Evolutionary conservation across 352 stramenopile genomes (phyloP).

Genomic region (Globisporangium cederbergense): DNA sequence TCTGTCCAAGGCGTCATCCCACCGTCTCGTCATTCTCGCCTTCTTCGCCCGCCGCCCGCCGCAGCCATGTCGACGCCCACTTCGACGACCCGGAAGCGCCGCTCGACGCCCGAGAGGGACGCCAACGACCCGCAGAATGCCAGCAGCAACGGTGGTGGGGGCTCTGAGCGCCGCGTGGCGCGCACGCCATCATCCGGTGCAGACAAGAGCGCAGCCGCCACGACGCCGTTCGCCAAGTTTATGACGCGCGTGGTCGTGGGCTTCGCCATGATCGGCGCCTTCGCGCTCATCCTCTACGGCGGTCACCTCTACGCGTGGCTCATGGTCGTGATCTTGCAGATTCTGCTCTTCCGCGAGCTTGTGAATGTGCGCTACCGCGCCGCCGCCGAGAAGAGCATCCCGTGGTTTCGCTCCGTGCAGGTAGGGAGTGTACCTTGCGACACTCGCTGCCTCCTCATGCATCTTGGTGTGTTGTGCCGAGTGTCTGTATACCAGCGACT

Average conservation of each 20-base stretch:
- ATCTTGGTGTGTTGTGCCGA: neutral
- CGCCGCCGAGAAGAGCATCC: conserved; percentile 93
- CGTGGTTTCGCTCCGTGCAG: conserved; percentile 96
- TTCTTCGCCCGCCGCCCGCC: neutral
- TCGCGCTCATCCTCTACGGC: conserved; percentile 72
- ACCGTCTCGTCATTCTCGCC: neutral
- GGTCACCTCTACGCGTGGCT: conserved; percentile 81
- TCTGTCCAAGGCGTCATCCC: too few species aligned
- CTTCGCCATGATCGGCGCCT: conserved; percentile 73
- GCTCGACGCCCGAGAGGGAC: conserved; percentile 25
- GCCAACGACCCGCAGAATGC: neutral
- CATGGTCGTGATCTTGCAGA: conserved; percentile 85
- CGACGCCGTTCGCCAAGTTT: conserved; percentile 53
- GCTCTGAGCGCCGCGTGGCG: conserved; percentile 12
- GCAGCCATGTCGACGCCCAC: conserved; percentile 19
- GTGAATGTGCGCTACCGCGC: conserved; percentile 97
- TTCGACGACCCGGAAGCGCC: conserved; percentile 37
- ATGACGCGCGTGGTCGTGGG: conserved; percentile 70
- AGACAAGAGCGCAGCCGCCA: conserved; percentile 25
- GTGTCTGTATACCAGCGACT: neutral
- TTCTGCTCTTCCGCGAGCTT: conserved; percentile 95
- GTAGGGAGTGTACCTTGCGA: conserved; percentile 16
- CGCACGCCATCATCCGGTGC: conserved; percentile 9
- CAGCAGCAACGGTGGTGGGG: conserved; percentile 2
- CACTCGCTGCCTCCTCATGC: neutral